Percentiles rank a stretch among this genome's conserved stretches.
Evolutionary conservation across 108 stramenopile species (phyloP).

Genomic region (Cylindrotheca closterium): DNA sequence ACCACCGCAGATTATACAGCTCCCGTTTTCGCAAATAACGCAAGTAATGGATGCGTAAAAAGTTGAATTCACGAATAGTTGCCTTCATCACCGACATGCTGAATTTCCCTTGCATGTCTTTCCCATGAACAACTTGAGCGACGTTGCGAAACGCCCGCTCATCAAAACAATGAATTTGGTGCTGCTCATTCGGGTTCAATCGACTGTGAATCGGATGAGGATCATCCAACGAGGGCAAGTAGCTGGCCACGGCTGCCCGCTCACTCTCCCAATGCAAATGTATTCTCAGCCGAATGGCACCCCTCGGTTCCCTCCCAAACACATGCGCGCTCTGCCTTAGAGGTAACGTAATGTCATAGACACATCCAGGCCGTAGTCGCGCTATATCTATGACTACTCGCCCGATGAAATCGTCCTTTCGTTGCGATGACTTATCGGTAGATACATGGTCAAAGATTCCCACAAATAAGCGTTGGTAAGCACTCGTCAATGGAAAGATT

Average conservation of each 20-base stretch:
- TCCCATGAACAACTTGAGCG: conserved; percentile 47
- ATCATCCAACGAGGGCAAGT: conserved; percentile 36
- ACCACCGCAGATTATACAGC: conserved; percentile 22
- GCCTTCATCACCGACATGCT: conserved; percentile 36
- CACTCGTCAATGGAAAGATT: conserved; percentile 52
- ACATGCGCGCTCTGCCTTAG: conserved; percentile 50
- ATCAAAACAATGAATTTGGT: conserved; percentile 43
- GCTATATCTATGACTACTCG: conserved; percentile 59
- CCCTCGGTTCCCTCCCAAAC: conserved; percentile 45
- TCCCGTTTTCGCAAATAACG: conserved; percentile 33
- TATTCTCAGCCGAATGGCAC: conserved; percentile 57
- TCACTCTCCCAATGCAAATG: conserved; percentile 57
- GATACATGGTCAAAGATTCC: conserved; percentile 47
- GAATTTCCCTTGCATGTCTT: conserved; percentile 54
- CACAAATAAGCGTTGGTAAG: conserved; percentile 36
- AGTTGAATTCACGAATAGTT: conserved; percentile 43
- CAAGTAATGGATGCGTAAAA: conserved; percentile 23
- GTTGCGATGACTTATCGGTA: conserved; percentile 13
- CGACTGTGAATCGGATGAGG: background rate
- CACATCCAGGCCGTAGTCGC: conserved; percentile 51
- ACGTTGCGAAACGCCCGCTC: conserved; percentile 46
- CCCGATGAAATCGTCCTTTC: conserved; percentile 63
- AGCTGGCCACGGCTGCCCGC: conserved; percentile 53
- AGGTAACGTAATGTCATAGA: conserved; percentile 62
- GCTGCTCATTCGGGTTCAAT: conserved; percentile 16